A percentile compares a stretch with the other conserved stretches of the same genome.
These are phyloP conservation scores for Lachnellula subtilissima DNA, from an alignment of 2,329 filamentous ascomycete species.

Conservation along the genomic window DNA sequence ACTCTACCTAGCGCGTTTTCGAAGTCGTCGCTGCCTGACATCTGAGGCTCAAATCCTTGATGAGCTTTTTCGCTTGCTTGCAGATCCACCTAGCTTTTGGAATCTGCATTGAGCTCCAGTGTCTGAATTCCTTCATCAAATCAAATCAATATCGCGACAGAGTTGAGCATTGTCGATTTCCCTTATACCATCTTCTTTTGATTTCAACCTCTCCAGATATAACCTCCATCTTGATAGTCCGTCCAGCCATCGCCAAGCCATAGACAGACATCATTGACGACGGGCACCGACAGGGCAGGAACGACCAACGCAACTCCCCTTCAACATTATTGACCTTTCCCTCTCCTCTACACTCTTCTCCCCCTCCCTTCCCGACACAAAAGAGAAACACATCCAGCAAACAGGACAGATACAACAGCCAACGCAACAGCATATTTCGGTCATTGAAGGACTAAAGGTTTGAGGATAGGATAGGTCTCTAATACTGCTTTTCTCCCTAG, in stretches of 20 bases:
- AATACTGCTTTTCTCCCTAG: conserved; percentile 31
- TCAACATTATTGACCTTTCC: not conserved
- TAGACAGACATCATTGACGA: not conserved
- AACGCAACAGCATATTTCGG: conserved; percentile 14
- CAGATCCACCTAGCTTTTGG: not conserved
- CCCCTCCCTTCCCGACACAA: conserved; percentile 21
- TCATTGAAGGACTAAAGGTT: conserved; percentile 32
- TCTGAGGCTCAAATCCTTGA: not conserved
- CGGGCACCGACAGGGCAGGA: not conserved
- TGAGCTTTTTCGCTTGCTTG: not conserved
- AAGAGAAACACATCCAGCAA: conserved; percentile 25
- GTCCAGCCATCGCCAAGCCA: not conserved
- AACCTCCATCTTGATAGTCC: not conserved
- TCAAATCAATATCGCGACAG: not conserved
- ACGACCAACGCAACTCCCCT: not conserved
- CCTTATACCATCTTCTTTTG: not conserved
- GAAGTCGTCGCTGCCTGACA: not conserved
- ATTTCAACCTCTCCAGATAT: not conserved
- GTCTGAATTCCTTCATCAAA: not conserved
- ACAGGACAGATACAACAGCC: conserved; percentile 4
- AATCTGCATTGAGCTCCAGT: not conserved
- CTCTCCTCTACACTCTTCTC: not conserved
- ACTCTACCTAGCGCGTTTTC: not conserved
- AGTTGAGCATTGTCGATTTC: not conserved
- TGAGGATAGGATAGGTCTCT: conserved; percentile 31